Conservation (phyloP, 345 rosid species). For the Eucalyptus pauciflora region DNA sequence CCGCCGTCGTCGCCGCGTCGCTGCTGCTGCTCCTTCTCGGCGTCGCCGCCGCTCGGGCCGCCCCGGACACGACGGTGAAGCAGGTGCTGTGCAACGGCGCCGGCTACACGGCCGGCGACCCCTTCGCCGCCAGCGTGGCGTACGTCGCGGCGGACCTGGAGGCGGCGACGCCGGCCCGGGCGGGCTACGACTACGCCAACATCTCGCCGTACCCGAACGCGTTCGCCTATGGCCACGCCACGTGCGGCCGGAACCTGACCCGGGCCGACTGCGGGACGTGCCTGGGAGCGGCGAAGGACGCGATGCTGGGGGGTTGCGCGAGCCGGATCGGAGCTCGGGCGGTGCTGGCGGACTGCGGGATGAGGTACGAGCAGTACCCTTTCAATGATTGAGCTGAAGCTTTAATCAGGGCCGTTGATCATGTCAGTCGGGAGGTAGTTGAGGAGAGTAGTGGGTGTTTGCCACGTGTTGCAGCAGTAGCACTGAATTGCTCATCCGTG, state of each 20-base stretch:
- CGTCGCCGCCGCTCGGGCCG: not conserved
- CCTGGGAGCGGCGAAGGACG: conserved; percentile 25
- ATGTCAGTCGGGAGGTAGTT: not conserved
- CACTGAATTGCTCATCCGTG: not conserved
- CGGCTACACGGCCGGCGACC: conserved; percentile 25
- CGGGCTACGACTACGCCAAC: conserved; percentile 25
- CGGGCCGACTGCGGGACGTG: conserved; percentile 25
- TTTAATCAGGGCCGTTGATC: not conserved
- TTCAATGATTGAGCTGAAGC: conserved; percentile 6
- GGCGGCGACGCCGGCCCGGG: conserved; percentile 5
- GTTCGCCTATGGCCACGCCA: conserved; percentile 44
- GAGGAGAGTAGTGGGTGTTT: not conserved
- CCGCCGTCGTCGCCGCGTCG: not conserved
- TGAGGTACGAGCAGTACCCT: conserved; percentile 63
- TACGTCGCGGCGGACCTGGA: conserved; percentile 20
- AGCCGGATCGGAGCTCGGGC: conserved; percentile 38
- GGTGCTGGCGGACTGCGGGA: conserved; percentile 31
- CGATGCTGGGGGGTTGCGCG: conserved; percentile 18
- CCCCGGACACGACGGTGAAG: conserved; percentile 17
- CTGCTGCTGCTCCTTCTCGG: not conserved
- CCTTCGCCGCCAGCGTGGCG: conserved; percentile 22
- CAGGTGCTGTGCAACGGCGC: conserved; percentile 28
- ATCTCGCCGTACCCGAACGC: conserved; percentile 55
- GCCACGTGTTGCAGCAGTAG: not conserved
- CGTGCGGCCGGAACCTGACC: conserved; percentile 29